Evolutionary conservation across 352 stramenopile species (phyloP).

Genomic region (Globisporangium megalacanthum): DNA sequence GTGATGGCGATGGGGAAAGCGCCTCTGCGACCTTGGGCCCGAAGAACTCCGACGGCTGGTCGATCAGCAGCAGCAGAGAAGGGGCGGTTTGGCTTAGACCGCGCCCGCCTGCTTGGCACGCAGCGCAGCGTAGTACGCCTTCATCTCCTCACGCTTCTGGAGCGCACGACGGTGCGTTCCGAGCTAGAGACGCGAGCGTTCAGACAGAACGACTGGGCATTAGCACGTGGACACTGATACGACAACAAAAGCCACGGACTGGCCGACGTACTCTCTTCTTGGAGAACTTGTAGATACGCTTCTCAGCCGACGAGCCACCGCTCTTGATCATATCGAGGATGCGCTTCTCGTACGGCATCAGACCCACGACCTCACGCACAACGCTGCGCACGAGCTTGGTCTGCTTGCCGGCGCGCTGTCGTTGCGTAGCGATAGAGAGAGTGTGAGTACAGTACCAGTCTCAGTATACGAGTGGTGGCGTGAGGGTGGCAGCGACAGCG

Average conservation of each 20-base stretch:
- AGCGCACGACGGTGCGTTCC: constrained; percentile 97
- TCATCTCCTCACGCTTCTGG: constrained; percentile 99
- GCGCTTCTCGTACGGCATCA: constrained; percentile 99
- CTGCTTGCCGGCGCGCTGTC: constrained; percentile 90
- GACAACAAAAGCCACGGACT: not conserved
- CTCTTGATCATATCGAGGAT: constrained; percentile 99
- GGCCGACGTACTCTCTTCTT: constrained; percentile 90
- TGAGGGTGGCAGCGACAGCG: no score
- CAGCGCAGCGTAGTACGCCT: constrained; percentile 96
- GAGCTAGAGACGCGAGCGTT: constrained; percentile 49
- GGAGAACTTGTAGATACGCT: constrained; percentile 99
- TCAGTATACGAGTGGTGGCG: no score
- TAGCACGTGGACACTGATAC: not conserved
- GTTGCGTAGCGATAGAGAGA: not conserved
- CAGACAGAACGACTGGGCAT: not conserved
- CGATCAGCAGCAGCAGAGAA: constrained; percentile 13
- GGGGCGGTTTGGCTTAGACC: constrained; percentile 35
- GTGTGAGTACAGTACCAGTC: not conserved
- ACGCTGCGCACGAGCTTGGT: constrained; percentile 94
- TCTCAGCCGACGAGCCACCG: constrained; percentile 94
- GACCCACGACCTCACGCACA: constrained; percentile 96
- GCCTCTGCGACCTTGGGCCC: constrained; percentile 34
- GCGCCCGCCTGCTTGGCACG: constrained; percentile 91
- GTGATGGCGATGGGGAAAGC: not conserved
- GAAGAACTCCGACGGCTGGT: constrained; percentile 18